These are phyloP conservation scores for Coemansia brasiliensis DNA, from an alignment of 192 early-diverging fungal genomes.

Conservation along the genomic window DNA sequence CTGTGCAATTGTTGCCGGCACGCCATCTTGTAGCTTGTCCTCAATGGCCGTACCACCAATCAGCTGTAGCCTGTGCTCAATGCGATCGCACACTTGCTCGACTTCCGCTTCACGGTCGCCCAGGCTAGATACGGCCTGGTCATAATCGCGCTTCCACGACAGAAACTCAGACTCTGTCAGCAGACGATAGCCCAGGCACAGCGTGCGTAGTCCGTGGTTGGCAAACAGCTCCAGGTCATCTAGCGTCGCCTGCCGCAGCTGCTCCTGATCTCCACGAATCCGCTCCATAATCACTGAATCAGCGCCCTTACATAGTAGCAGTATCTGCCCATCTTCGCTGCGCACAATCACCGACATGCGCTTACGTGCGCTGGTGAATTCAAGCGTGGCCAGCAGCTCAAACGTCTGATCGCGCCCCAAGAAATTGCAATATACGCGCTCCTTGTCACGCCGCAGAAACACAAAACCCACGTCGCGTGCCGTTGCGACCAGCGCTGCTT, in stretches of 20 bases:
- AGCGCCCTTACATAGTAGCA: conserved; percentile 91
- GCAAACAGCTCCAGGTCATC: conserved; percentile 86
- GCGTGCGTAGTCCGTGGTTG: conserved; percentile 75
- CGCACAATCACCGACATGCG: conserved; percentile 92
- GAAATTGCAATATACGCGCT: conserved; percentile 68
- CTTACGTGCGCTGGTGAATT: conserved; percentile 96
- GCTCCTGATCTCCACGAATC: conserved; percentile 69
- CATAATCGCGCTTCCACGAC: conserved; percentile 69
- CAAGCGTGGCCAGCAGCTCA: conserved; percentile 69
- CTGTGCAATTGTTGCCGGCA: conserved; percentile 87
- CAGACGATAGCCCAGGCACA: conserved; percentile 78
- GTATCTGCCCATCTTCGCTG: conserved; percentile 68
- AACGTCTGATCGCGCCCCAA: conserved; percentile 69
- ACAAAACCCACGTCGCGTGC: conserved; percentile 82
- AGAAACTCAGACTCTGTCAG: conserved; percentile 71
- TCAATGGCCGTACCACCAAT: conserved; percentile 98
- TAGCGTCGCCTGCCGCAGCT: conserved; percentile 66
- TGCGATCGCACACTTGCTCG: conserved; percentile 73
- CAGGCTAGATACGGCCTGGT: conserved; percentile 70
- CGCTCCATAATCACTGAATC: conserved; percentile 91
- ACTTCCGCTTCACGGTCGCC: conserved; percentile 80
- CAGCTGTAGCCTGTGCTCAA: conserved; percentile 78
- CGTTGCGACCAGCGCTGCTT: conserved; percentile 86
- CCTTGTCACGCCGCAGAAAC: conserved; percentile 73
- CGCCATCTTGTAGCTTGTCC: conserved; percentile 96